Base-by-base conservation (phyloP, 2,329 filamentous ascomycete species). In the Fusarium sarcochroum region DNA sequence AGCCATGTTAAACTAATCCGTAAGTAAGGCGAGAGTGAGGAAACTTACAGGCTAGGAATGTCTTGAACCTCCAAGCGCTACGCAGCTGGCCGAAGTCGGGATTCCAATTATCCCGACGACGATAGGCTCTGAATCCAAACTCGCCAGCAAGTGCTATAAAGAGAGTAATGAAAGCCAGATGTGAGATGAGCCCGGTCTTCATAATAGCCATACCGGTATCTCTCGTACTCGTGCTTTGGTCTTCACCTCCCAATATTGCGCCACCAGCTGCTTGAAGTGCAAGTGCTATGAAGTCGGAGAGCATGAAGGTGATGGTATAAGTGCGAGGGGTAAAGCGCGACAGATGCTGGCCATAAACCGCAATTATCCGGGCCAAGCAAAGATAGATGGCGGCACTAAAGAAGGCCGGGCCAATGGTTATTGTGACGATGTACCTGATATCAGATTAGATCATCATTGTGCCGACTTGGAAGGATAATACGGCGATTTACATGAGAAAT, bases 341-440 rank as follows among this genome's bases (percentile, higher is more conserved):
- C 1, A 77, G 56, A 5, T 81, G 76, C 2, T 79, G 73, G 1
- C 82, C 82, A 61, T 82, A 84, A 6, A 79, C 80, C 55, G 76
- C 74, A 23, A 85, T 82, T 63, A 85, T 82, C 44, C 79, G 77
- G 15, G 81, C 75, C 35, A 91, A 79, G 58, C 85, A 88, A 47
- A 91, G 79, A 73, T 91, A 91, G 57, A 91, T 85, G 4, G 83
- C 86, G 1, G 87, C 89, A 4, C 86, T 84, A 69, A 90, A 80
- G 76, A 90, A 90, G 1, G 88, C 88, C 0, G 89, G 89, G 1
- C 80, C 89, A 57, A 91, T 83, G 2, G 89, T 91, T 41, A 91
- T 79, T 56, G 83, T 85, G 68, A 73, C 86, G 25, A 75, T 69
- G n/a, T 75, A 73, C 34, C 69, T 72, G 14, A 7, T 9, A 27